Base-by-base conservation (phyloP, 192 early-diverging fungal species). In the Allomyces javanicus region DNA sequence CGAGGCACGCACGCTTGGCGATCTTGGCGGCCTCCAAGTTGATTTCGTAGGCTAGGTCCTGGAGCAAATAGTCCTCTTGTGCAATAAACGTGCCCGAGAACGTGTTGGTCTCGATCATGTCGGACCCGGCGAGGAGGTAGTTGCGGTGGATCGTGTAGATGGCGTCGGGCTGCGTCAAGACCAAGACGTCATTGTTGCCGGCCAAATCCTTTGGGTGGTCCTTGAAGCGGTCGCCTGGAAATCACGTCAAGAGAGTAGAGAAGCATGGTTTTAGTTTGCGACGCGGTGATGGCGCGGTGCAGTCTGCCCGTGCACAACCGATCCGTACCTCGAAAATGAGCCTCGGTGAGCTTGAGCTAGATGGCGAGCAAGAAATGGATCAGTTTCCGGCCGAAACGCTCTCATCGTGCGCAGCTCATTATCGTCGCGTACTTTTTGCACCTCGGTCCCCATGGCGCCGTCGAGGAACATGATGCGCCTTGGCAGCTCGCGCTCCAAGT, bases 21-120 rank as follows among this genome's bases (percentile, higher is more conserved):
- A 97, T 74, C 69, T 85, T 83, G 24, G 92, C 89, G 1, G 91
- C 83, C 21, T 85, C 90, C 76, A 89, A 89, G 79, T 97, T 97
- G 73, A 97, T 78, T 70, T 90, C 85, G 75, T 97, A 97, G 12
- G 86, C 94, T 44, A 86, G 73, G 17, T 87, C 77, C 72, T 94
- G 89, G 72, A 89, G 81, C 43, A 74, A 80, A 67, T 97, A 97
- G 76, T 97, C 94, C 23, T 87, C 82, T 74, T 97, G 94, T 11
- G 91, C 90, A 73, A 94, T 97, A 3, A 81, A 82, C 25, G 94
- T 94, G 9, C 83, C 83, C 24, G 86, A 87, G 79, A 97, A 97
- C n/a, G 94, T 94, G 78, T 97, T 97, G 44, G 94, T 94, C 76
- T 94, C 94, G 62, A 97, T 76, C 77, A 97, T 85, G 72, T 97